Evolutionary conservation across 208 protist genomes (phyloP).

Genomic region (Lotmaria passim): DNA sequence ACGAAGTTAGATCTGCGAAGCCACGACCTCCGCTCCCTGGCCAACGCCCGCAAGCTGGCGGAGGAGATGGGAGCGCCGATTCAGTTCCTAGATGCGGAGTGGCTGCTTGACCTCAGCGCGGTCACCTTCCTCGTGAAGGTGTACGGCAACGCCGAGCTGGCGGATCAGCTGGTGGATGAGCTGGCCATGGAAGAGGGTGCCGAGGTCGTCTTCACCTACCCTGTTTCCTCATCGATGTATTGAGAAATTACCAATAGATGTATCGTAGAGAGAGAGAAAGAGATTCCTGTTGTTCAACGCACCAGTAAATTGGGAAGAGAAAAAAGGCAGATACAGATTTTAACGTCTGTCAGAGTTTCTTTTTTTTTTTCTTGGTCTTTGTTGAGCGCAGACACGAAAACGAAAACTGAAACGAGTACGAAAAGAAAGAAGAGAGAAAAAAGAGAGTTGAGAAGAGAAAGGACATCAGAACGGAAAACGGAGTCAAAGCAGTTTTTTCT

Average conservation of each 20-base stretch:
- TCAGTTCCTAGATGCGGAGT: constrained; percentile 82
- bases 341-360: too few species aligned
- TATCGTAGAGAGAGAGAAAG: constrained; percentile 27
- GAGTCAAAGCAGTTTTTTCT: neutral
- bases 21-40: constrained; percentile 69
- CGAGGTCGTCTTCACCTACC: constrained; percentile 88
- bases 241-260: constrained; percentile 17
- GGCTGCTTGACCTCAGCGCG: constrained; percentile 81
- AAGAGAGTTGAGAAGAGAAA: neutral
- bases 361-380: too few species aligned
- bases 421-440: constrained; percentile 6
- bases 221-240: constrained; percentile 30
- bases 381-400: too few species aligned
- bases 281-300: too few species aligned
- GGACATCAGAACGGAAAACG: constrained; percentile 1
- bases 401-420: constrained; percentile 2
- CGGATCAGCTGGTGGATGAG: constrained; percentile 77
- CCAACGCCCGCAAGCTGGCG: constrained; percentile 59
- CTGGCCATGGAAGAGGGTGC: constrained; percentile 70
- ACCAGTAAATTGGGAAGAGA: too few species aligned
- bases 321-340: too few species aligned
- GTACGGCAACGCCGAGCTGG: constrained; percentile 48
- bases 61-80: constrained; percentile 54
- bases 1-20: constrained; percentile 72
- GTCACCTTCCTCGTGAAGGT: constrained; percentile 86